These are phyloP conservation scores for Quercus parvula DNA, from an alignment of 306 rosid species.

Conservation along the genomic window DNA sequence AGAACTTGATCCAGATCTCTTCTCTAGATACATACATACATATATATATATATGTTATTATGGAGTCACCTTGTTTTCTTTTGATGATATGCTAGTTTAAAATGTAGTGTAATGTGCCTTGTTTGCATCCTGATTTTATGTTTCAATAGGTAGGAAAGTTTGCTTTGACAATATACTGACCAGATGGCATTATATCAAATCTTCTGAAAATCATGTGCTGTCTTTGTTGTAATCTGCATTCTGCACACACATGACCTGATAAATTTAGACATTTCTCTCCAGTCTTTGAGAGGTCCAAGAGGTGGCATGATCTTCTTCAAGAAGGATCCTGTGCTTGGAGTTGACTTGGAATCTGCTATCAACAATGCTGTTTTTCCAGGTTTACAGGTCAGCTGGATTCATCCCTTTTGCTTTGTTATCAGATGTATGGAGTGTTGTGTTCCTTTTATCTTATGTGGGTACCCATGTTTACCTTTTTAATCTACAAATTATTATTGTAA, in stretches of 20 bases:
- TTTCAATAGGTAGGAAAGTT: not conserved
- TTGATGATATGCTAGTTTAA: too few species aligned
- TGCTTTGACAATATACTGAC: not conserved
- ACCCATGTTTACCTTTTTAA: conserved; percentile 19
- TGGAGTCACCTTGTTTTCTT: too few species aligned
- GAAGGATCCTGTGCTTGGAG: conserved; percentile 74
- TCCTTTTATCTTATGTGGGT: conserved; percentile 13
- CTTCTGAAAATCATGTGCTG: not conserved
- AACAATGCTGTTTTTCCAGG: conserved; percentile 96
- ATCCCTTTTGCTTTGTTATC: conserved; percentile 14
- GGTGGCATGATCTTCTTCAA: conserved; percentile 98
- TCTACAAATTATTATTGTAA: not conserved
- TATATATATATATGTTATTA: too few species aligned
- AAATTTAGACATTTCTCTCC: conserved; percentile 20
- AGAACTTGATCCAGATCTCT: not conserved
- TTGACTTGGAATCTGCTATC: conserved; percentile 80
- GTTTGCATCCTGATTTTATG: conserved; percentile 1
- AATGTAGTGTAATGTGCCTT: too few species aligned
- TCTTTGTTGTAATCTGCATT: conserved; percentile 1
- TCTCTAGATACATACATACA: too few species aligned
- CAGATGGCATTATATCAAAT: not conserved
- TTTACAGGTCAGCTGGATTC: conserved; percentile 60
- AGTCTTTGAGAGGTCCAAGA: conserved; percentile 95
- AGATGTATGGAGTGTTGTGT: not conserved
- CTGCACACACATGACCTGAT: not conserved